Evolutionary conservation across 2,329 filamentous ascomycete genomes (phyloP).

Genomic region (Stemphylium lycopersici): DNA sequence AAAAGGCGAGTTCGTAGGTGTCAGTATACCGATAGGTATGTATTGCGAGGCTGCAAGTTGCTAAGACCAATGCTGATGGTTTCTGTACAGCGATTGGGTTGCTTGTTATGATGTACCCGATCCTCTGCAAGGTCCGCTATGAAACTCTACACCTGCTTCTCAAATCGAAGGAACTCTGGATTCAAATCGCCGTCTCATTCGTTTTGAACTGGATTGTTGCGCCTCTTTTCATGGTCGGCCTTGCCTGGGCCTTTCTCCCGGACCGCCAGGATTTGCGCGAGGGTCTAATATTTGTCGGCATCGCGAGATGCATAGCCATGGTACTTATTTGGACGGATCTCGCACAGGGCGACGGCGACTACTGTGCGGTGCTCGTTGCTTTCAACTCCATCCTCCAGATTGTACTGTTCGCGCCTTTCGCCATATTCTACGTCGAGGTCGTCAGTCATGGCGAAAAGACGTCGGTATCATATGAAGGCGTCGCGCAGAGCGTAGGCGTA

Average conservation of each 20-base stretch:
- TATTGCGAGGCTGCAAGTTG: neutral
- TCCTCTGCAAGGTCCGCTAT: constrained; percentile 83
- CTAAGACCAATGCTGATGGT: neutral
- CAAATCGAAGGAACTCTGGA: constrained; percentile 68
- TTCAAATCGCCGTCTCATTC: constrained; percentile 78
- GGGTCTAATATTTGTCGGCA: constrained; percentile 80
- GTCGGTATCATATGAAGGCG: constrained; percentile 65
- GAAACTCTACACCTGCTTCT: constrained; percentile 75
- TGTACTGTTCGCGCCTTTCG: constrained; percentile 55
- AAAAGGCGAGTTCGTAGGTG: constrained; percentile 73
- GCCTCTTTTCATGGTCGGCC: constrained; percentile 77
- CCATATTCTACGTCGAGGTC: constrained; percentile 65
- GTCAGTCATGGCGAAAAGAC: constrained; percentile 61
- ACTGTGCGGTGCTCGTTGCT: constrained; percentile 70
- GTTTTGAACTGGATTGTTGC: constrained; percentile 83
- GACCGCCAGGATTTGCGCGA: constrained; percentile 57
- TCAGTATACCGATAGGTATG: constrained; percentile 70
- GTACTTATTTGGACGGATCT: constrained; percentile 80
- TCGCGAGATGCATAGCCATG: constrained; percentile 90
- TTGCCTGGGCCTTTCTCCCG: constrained; percentile 66
- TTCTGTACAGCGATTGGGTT: constrained; percentile 69
- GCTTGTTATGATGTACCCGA: constrained; percentile 93
- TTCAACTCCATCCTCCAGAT: constrained; percentile 58
- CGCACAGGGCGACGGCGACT: constrained; percentile 78
- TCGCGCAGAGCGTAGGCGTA: constrained; percentile 80